Conservation (phyloP, 2,329 filamentous ascomycete species). For the Penicillium capsulatum region DNA sequence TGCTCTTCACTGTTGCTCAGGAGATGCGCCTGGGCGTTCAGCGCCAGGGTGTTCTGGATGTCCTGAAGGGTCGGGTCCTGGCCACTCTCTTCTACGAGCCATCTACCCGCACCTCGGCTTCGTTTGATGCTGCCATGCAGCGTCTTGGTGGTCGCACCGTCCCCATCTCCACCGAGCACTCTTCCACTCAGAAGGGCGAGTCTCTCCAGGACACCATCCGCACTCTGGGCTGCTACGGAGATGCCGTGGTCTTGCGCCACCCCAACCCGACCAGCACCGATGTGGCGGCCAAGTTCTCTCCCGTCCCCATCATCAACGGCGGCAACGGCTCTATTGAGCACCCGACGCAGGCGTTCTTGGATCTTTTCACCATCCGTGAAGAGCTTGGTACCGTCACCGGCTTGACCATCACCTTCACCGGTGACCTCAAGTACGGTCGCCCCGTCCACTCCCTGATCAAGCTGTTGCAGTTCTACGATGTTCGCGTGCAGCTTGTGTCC, state of each 20-base stretch:
- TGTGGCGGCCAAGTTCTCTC: conserved; percentile 78
- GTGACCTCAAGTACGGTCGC: conserved; percentile 87
- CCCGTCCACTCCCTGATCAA: conserved; percentile 94
- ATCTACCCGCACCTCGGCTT: conserved; percentile 89
- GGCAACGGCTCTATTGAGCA: conserved; percentile 96
- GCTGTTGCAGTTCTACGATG: conserved; percentile 91
- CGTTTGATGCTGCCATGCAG: conserved; percentile 98
- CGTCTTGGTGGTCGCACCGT: conserved; percentile 86
- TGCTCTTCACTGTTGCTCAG: conserved; percentile 92
- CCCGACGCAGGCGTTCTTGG: conserved; percentile 94
- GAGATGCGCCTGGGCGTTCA: conserved; percentile 97
- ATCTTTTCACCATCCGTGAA: conserved; percentile 97
- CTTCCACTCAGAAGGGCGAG: conserved; percentile 92
- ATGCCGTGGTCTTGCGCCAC: conserved; percentile 94
- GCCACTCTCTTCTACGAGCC: conserved; percentile 97
- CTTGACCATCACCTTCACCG: conserved; percentile 91
- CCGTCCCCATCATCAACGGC: conserved; percentile 92
- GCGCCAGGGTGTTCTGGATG: conserved; percentile 80
- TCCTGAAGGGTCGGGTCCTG: conserved; percentile 80
- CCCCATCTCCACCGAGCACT: conserved; percentile 73
- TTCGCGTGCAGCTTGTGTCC: conserved; percentile 85
- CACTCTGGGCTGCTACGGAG: conserved; percentile 88
- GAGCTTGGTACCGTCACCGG: conserved; percentile 94
- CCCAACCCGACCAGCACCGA: conserved; percentile 77
- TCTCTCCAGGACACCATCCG: conserved; percentile 88